Percentiles rank a stretch among this genome's conserved stretches.
Conservation (phyloP, 441 rosid genomes). For the Biscutella laevigata region DNA sequence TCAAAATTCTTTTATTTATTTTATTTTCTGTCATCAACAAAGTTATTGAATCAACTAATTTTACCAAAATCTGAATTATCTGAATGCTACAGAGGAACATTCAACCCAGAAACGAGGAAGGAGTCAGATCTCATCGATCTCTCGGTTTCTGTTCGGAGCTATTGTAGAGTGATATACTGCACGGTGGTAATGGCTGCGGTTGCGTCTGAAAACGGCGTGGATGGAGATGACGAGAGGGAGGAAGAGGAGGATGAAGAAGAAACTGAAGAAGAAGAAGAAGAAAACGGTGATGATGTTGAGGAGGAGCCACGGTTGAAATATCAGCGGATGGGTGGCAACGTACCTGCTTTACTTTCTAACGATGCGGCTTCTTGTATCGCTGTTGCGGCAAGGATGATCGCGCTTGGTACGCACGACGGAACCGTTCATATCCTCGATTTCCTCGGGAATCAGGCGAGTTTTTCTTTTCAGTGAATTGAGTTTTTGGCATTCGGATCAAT, state of each 20-base stretch:
- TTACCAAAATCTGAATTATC: too few relatives aligned
- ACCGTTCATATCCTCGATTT: conserved; percentile 91
- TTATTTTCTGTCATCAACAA: too few relatives aligned
- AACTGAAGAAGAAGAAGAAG: conserved; percentile 45
- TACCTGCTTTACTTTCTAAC: conserved; percentile 63
- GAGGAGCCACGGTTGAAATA: conserved; percentile 96
- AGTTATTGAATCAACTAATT: too few relatives aligned
- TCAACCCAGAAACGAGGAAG: too few relatives aligned
- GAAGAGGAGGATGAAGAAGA: conserved; percentile 41
- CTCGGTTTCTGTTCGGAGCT: too few relatives aligned
- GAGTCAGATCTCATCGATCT: too few relatives aligned
- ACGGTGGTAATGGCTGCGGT: conserved; percentile 56
- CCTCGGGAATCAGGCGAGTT: conserved; percentile 78
- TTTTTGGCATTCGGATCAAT: neutral
- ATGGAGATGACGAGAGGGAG: conserved; percentile 78
- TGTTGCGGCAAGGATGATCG: conserved; percentile 91
- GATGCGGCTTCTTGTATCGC: conserved; percentile 92
- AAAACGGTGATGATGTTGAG: conserved; percentile 56
- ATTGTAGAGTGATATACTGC: neutral
- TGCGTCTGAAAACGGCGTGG: conserved; percentile 86
- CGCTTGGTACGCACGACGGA: conserved; percentile 88
- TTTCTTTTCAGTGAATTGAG: neutral
- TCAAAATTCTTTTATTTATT: too few relatives aligned
- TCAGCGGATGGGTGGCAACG: conserved; percentile 94
- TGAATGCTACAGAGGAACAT: too few relatives aligned